Conservation (phyloP, 257 asterid species). For the Fraxinus anomala region DNA sequence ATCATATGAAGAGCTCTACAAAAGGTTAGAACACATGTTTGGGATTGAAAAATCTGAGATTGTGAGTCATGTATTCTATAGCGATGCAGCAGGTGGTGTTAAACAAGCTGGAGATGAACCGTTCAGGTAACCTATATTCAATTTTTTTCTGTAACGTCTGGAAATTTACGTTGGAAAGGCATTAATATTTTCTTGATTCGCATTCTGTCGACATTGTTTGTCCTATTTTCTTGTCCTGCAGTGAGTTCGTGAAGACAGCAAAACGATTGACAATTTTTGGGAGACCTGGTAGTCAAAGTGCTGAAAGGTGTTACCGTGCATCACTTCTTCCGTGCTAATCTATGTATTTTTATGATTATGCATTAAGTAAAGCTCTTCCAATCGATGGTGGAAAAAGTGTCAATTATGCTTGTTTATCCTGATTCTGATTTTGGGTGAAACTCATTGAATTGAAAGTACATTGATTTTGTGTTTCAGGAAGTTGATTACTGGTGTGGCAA, state of each 20-base stretch:
- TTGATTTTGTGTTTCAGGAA: constrained; percentile 37
- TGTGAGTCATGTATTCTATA: constrained; percentile 55
- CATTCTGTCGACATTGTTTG: not conserved
- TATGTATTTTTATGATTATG: too few species aligned
- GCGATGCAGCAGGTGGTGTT: constrained; percentile 61
- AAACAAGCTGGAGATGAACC: constrained; percentile 77
- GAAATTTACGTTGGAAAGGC: not conserved
- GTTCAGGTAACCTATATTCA: constrained; percentile 53
- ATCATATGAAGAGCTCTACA: constrained; percentile 80
- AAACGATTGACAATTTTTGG: constrained; percentile 67
- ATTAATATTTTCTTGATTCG: not conserved
- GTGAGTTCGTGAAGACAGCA: constrained; percentile 68
- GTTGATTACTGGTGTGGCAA: constrained; percentile 46
- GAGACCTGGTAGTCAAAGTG: constrained; percentile 47
- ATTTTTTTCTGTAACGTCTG: not conserved
- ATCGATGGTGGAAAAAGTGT: not conserved
- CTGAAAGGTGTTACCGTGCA: constrained; percentile 46
- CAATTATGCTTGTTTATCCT: not conserved
- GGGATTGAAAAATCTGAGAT: constrained; percentile 65
- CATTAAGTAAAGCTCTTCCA: not conserved
- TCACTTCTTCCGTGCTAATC: not conserved
- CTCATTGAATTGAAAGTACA: not conserved
- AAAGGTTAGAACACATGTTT: constrained; percentile 66
- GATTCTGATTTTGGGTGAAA: not conserved
- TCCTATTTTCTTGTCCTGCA: constrained; percentile 29